Evolutionary conservation across 2,329 filamentous ascomycete genomes (phyloP).

Genomic region (Aspergillus brunneoviolaceus): DNA sequence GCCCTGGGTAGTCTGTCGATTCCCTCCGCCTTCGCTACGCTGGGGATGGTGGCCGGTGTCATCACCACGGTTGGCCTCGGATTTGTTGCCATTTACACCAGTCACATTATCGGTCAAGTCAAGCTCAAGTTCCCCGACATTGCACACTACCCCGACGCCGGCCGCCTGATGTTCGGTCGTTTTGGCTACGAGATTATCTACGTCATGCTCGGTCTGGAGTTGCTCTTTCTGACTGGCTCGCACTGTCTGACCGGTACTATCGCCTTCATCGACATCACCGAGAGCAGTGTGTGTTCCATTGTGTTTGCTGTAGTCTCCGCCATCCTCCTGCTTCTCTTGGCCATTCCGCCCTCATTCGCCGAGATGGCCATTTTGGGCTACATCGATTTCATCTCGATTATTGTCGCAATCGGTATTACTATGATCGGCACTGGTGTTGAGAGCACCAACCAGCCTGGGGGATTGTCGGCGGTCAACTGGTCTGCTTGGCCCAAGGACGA

Average conservation of each 20-base stretch:
- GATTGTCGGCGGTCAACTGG: conserved; percentile 28
- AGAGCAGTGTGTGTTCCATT: conserved; percentile 42
- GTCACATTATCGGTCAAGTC: conserved; percentile 43
- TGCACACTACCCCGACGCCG: conserved; percentile 47
- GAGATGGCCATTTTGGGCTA: conserved; percentile 41
- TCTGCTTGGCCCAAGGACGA: conserved; percentile 31
- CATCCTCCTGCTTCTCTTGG: conserved; percentile 33
- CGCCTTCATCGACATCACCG: conserved; percentile 45
- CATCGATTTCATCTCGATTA: conserved; percentile 38
- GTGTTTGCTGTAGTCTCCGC: conserved; percentile 46
- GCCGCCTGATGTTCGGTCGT: conserved; percentile 43
- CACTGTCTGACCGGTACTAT: conserved; percentile 49
- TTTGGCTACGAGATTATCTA: conserved; percentile 45
- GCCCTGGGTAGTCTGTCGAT: conserved; percentile 49
- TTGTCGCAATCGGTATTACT: conserved; percentile 37
- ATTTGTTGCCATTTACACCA: conserved; percentile 44
- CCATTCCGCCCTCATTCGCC: conserved; percentile 38
- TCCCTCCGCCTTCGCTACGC: conserved; percentile 46
- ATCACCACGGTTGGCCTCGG: conserved; percentile 44
- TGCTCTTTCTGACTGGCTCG: conserved; percentile 46
- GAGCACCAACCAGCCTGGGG: conserved; percentile 24
- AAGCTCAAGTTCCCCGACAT: conserved; percentile 40
- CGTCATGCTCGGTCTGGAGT: conserved; percentile 45
- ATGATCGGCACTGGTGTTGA: conserved; percentile 37
- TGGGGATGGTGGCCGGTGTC: conserved; percentile 49